Evolutionary conservation across 805 yeast genomes (phyloP).

Genomic region (Yarrowia sp.): DNA sequence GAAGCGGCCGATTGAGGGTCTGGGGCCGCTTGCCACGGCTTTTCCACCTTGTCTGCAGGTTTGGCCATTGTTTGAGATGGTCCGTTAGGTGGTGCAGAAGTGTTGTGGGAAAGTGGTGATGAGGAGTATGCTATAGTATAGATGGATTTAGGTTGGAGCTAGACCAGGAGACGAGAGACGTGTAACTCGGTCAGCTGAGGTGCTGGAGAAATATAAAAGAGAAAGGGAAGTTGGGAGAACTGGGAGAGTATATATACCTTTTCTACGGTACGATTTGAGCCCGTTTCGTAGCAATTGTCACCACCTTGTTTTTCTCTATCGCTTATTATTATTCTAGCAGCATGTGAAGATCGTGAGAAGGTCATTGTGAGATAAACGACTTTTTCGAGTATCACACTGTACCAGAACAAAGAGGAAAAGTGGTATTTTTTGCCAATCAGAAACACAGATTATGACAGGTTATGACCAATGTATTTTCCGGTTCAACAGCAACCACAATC

Average conservation of each 20-base stretch:
- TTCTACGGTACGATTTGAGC: neutral
- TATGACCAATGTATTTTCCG: no score
- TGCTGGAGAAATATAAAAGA: neutral
- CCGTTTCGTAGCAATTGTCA: no score
- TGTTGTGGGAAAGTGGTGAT: neutral
- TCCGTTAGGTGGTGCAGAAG: constrained; percentile 5
- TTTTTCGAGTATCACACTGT: no score
- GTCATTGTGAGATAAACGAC: no score
- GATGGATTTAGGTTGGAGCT: neutral
- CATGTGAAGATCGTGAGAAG: no score
- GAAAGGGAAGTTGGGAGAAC: neutral
- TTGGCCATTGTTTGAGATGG: neutral
- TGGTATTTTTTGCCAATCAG: no score
- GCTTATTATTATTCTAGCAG: no score
- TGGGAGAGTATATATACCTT: neutral
- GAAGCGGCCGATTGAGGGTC: neutral
- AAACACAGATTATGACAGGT: no score
- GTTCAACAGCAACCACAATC: no score
- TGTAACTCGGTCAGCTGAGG: neutral
- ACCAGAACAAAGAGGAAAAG: no score
- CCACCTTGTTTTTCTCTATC: no score
- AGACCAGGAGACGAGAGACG: neutral
- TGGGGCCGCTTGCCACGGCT: neutral
- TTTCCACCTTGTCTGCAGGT: neutral
- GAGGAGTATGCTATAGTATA: no score